These are phyloP conservation scores for Fusarium sp. DNA, from an alignment of 2,329 filamentous ascomycete species.

Conservation along the genomic window DNA sequence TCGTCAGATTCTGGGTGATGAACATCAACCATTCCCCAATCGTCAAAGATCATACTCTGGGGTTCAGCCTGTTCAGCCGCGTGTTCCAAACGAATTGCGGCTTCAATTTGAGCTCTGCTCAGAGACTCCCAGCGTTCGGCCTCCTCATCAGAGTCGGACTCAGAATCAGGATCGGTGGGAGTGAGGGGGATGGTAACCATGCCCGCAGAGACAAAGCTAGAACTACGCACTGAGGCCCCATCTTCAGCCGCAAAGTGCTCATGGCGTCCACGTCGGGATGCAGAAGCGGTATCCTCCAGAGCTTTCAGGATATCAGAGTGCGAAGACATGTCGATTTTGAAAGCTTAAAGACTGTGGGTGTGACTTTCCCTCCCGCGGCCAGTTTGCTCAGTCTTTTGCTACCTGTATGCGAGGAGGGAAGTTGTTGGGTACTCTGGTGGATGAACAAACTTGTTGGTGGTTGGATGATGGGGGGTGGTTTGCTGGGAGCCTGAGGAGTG, in stretches of 20 bases:
- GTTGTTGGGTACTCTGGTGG: neutral
- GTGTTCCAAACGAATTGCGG: neutral
- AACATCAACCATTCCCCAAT: neutral
- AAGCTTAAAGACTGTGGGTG: neutral
- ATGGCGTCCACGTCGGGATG: neutral
- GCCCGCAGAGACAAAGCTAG: neutral
- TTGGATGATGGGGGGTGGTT: neutral
- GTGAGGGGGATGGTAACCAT: neutral
- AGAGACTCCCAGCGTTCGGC: neutral
- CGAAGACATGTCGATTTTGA: neutral
- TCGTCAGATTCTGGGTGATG: neutral
- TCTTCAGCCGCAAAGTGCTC: neutral
- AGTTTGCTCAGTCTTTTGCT: neutral
- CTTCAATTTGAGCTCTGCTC: neutral
- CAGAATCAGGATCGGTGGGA: neutral
- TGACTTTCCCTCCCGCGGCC: constrained; percentile 2
- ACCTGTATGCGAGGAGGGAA: neutral
- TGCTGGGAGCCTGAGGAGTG: neutral
- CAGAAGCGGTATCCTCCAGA: neutral
- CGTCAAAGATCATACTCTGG: constrained; percentile 1
- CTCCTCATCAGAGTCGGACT: neutral
- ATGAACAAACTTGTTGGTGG: neutral
- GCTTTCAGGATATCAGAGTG: neutral
- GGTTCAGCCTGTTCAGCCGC: neutral
- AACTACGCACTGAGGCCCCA: neutral